Conservation (phyloP, 2,329 filamentous ascomycete species). For the Huntiella abstrusa region DNA sequence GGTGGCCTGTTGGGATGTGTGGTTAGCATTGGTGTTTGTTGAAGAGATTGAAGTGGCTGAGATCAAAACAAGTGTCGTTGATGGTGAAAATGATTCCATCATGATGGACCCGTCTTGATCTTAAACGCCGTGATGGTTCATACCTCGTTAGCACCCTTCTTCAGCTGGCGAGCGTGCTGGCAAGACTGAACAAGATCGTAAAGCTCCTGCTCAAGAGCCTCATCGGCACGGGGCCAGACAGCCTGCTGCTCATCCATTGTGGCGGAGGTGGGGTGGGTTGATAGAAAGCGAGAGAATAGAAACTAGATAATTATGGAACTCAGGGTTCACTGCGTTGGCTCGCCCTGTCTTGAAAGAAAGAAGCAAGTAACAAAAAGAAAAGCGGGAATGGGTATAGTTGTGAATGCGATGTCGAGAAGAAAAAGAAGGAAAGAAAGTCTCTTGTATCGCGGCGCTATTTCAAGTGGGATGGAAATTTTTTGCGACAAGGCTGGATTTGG, state of each 20-base stretch:
- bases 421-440: constrained; percentile 9
- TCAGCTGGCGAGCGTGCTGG: constrained; percentile 53
- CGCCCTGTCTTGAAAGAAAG: constrained; percentile 26
- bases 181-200: constrained; percentile 64
- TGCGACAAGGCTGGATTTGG: constrained; percentile 9
- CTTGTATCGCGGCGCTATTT: neutral
- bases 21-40: neutral
- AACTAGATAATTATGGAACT: constrained; percentile 17
- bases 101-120: neutral
- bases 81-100: too few relatives aligned
- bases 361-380: constrained; percentile 13
- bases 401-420: neutral
- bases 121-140: neutral
- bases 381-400: constrained; percentile 3
- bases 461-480: constrained; percentile 3
- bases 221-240: constrained; percentile 57
- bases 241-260: constrained; percentile 9
- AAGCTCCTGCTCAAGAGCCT: constrained; percentile 59
- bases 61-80: too few relatives aligned
- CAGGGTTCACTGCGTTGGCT: constrained; percentile 46
- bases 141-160: constrained; percentile 73
- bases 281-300: neutral
- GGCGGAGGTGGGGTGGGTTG: neutral
- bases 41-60: neutral
- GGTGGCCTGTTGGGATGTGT: constrained; percentile 30